Base-by-base conservation (phyloP, 2,329 filamentous ascomycete species). In the Nothopassalora personata region DNA sequence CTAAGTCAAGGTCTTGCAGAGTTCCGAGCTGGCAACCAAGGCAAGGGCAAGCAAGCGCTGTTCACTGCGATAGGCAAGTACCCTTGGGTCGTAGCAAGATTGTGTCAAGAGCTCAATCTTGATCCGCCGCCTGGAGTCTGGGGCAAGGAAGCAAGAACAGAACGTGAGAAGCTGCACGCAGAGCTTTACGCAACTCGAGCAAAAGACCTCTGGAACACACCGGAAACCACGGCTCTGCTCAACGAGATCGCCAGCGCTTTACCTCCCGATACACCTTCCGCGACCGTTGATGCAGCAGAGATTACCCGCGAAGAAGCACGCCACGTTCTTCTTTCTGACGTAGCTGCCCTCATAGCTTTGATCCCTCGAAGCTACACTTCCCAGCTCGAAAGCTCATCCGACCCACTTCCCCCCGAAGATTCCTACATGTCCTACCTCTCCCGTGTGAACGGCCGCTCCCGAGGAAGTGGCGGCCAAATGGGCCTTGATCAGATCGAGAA, bases 181-280 rank as follows among this genome's bases (percentile, higher is more conserved):
- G 85, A 88, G 68, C 80, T 96, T 2, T 96, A 96, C 70, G 81
- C 90, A 30, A 80, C 84, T 58, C 84, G 88, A 48, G 82, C 88
- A 4, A 93, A 91, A 69, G 89, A 93, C 66, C 77, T 96, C 3
- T 97, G 92, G 92, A 91, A 91, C 70, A 91, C 86, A 4, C 81
- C 88, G 0, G 86, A 90, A 67, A 85, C 84, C 13, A 86, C 82
- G 3, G 76, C 79, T 4, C 75, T 96, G 7, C 81, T 97, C 1
- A 81, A 87, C 31, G 85, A 90, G 67, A 84, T 87, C 15, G 87
- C 86, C 48, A 83, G 84, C 61, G 81, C 81, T 10, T 73, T 81
- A 53, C 67, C 69, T 13, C 65, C 73, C 15, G 67, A 73, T 1
- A 72, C 79, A 1, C 73, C 79, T 1, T 60, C 75, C 68, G 56